Base-by-base conservation (phyloP, 179 eudicot genomes). In the Camellia oleifera region DNA sequence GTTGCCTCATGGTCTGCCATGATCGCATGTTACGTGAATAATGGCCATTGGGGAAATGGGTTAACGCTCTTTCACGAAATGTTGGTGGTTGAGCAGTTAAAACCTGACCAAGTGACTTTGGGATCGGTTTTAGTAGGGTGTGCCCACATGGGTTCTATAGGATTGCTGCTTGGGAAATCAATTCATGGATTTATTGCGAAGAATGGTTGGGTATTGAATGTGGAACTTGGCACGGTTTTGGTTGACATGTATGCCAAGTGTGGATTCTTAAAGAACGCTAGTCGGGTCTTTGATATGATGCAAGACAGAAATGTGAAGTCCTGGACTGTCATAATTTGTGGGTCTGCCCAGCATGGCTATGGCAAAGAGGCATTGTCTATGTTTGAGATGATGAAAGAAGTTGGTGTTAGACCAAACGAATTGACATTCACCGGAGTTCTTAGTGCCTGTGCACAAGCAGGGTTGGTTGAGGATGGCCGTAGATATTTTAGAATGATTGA, bases 311-410 rank as follows among this genome's bases (percentile, higher is more conserved):
- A 87, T 74, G 88, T 90, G 42, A 76, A 79, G 70, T 52, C 93
- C 9, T 88, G 91, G 93, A 88, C 91, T 4, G 88, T 87, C 42
- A 61, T 90, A 20, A 88, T 90, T 64, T 87, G 85, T 65, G 90
- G 91, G 42, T 81, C 83, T 5, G 93, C 90, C 1, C 84, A 86
- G 69, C 84, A 82, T 67, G 88, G 93, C 4, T 69, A 53, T 61
- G 84, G 89, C 11, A 62, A 82, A n/a, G 87, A 82, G 77, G 90
- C 88, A 0, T 65, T 85, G 63, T 32, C 12, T 3, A 52, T 88
- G 23, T 88, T 90, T 50, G 80, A 81, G 61, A 73, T 40, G 82
- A 88, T 90, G 93, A 81, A 66, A 71, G 81, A 82, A 78, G 32
- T 32, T 1, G 83, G 84, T 4, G 78, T 88, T 56, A 58, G 63